Percentiles rank a stretch among this genome's conserved stretches.
These are phyloP conservation scores for Colletotrichum salicis DNA, from an alignment of 2,329 filamentous ascomycete species.

Conservation along the genomic window DNA sequence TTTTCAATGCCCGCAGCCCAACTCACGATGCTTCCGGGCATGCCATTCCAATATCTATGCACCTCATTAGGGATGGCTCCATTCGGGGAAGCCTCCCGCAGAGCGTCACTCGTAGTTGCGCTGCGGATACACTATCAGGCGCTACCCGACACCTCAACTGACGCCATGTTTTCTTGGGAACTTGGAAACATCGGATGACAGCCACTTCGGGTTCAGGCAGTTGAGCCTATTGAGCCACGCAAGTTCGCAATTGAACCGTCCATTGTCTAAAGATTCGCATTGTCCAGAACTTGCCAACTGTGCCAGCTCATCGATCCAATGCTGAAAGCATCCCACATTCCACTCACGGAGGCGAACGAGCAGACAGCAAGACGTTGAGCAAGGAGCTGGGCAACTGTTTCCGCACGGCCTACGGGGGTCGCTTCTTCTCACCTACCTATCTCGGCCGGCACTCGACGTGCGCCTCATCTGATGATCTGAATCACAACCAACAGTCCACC, in stretches of 20 bases:
- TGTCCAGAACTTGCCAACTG: slow-evolving; percentile 14
- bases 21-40: slow-evolving; percentile 2
- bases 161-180: slow-evolving; percentile 29
- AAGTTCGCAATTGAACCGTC: slow-evolving; percentile 1
- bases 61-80: background rate
- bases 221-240: slow-evolving; percentile 3
- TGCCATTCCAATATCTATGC: background rate
- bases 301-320: slow-evolving; percentile 29
- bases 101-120: slow-evolving; percentile 7
- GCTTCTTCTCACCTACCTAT: slow-evolving; percentile 9
- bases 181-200: slow-evolving; percentile 23
- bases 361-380: background rate
- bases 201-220: slow-evolving; percentile 10
- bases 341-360: background rate
- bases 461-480: slow-evolving; percentile 24
- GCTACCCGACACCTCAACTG: slow-evolving; percentile 29
- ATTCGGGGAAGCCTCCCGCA: slow-evolving; percentile 16
- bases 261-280: slow-evolving; percentile 6
- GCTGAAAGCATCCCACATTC: slow-evolving; percentile 23
- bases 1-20: slow-evolving; percentile 3
- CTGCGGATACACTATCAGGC: slow-evolving; percentile 6
- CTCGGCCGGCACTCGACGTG: slow-evolving; percentile 22
- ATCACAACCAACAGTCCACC: slow-evolving; percentile 19
- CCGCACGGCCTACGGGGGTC: slow-evolving; percentile 23
- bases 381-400: slow-evolving; percentile 19